phyloP scores from a whole-genome alignment of 805 yeast species.

The Alloascoidea hylecoeti region DNA sequence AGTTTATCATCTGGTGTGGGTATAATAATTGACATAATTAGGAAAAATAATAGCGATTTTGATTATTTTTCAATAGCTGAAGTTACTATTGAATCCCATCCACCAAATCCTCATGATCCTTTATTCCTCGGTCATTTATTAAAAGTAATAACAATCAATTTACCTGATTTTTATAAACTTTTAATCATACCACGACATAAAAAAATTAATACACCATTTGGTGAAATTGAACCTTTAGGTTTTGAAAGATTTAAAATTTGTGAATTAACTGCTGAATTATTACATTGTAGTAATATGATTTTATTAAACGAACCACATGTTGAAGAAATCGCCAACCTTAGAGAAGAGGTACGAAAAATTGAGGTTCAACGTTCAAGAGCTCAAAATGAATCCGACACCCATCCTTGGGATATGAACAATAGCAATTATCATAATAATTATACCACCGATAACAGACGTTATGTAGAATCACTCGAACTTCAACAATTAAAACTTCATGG shows the following conservation, averaged over 20 bases:
- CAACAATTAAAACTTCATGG: too few relatives aligned
- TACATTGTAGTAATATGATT: constrained; percentile 1
- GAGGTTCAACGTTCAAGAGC: too few relatives aligned
- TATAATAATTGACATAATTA: neutral
- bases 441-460: too few relatives aligned
- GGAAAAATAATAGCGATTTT: constrained; percentile 1
- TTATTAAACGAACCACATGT: neutral
- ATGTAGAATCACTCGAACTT: too few relatives aligned
- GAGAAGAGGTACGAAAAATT: too few relatives aligned
- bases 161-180: neutral
- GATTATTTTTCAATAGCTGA: neutral
- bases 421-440: too few relatives aligned
- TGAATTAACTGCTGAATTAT: neutral
- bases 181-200: neutral
- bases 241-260: neutral
- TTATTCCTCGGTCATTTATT: neutral
- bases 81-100: neutral
- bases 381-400: too few relatives aligned
- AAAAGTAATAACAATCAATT: neutral
- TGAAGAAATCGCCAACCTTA: too few relatives aligned
- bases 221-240: neutral
- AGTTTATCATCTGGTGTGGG: neutral
- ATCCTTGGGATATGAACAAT: too few relatives aligned
- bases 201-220: neutral
- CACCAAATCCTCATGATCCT: neutral